These are phyloP conservation scores for Ensete glaucum DNA, from an alignment of 176 grass and related monocot genomes.

Conservation along the genomic window DNA sequence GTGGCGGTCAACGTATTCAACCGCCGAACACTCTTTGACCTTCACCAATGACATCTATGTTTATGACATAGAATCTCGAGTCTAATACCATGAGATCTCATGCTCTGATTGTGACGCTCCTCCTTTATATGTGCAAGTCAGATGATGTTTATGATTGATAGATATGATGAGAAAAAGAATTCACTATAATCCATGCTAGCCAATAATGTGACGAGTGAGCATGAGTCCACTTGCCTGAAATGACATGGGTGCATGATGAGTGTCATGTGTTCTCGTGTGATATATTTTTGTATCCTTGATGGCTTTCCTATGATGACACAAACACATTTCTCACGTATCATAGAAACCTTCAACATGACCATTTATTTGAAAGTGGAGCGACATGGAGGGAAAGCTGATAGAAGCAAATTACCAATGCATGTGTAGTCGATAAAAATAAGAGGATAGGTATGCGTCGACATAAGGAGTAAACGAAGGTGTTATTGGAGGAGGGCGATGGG, in stretches of 20 bases:
- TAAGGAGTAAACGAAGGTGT: conserved; percentile 26
- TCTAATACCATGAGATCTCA: conserved; percentile 27
- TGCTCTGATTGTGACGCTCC: conserved; percentile 38
- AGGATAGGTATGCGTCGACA: conserved; percentile 44
- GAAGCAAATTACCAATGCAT: conserved; percentile 38
- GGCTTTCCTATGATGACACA: conserved; percentile 60
- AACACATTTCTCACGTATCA: conserved; percentile 39
- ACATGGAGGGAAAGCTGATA: conserved; percentile 23
- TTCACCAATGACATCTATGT: conserved; percentile 44
- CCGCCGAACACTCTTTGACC: conserved; percentile 45
- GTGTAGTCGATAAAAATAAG: conserved; percentile 1
- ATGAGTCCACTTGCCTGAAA: conserved; percentile 49
- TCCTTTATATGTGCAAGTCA: conserved; percentile 58
- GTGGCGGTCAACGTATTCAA: conserved; percentile 59
- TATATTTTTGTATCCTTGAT: conserved; percentile 37
- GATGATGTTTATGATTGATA: conserved; percentile 46
- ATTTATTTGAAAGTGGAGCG: conserved; percentile 16
- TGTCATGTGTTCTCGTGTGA: conserved; percentile 34
- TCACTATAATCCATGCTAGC: too few species aligned
- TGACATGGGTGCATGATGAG: conserved; percentile 60
- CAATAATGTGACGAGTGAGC: too few species aligned
- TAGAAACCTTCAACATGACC: conserved; percentile 37
- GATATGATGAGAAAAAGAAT: conserved; percentile 50
- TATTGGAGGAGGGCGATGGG: conserved; percentile 18
- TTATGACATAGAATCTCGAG: conserved; percentile 45